Evolutionary conservation across 257 asterid species (phyloP).

Genomic region (Forsythia viridissima): DNA sequence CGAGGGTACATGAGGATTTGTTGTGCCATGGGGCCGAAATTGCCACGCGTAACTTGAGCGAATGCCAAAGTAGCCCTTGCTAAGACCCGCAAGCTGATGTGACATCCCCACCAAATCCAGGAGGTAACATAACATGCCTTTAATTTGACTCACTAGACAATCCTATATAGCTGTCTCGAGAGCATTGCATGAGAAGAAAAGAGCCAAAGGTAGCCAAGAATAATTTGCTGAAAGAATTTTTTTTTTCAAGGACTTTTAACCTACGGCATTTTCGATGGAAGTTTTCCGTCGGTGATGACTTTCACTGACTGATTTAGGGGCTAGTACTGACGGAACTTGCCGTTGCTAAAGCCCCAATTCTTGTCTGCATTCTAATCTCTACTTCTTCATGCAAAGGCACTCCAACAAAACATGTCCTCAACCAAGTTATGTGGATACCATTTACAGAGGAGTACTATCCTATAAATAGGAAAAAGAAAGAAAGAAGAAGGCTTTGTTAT

Average conservation of each 20-base stretch:
- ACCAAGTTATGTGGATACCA: neutral
- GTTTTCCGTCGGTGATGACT: no score
- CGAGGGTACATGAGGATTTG: no score
- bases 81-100: no score
- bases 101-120: no score
- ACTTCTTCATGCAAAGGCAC: slow-evolving; percentile 21
- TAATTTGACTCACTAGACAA: no score
- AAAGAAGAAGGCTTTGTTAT: neutral
- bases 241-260: no score
- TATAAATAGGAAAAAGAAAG: neutral
- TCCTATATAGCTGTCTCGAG: neutral
- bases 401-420: neutral
- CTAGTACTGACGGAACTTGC: no score
- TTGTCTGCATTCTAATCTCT: slow-evolving; percentile 22
- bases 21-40: no score
- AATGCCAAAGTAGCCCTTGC: no score
- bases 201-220: neutral
- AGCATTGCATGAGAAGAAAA: neutral
- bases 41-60: no score
- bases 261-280: no score
- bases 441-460: neutral
- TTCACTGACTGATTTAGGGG: no score
- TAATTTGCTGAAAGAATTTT: neutral
- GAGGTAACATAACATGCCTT: neutral
- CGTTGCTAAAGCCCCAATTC: neutral